phyloP scores from a whole-genome alignment of 176 grass and related monocot species.

The Aechmea fasciata region DNA sequence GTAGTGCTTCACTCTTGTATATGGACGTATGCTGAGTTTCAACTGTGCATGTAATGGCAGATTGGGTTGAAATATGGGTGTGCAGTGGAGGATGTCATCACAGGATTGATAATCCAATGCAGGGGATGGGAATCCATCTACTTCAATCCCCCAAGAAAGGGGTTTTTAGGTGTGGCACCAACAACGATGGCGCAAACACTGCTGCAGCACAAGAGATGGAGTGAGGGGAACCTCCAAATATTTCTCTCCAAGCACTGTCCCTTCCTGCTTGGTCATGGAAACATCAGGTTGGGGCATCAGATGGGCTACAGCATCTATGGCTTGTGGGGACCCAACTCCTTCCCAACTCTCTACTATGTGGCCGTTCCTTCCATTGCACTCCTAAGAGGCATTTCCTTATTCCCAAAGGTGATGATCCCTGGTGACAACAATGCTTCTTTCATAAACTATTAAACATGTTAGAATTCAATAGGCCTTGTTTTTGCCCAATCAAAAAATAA shows the following conservation, averaged over 20 bases:
- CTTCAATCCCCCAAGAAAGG: slow-evolving; percentile 33
- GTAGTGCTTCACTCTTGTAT: too few relatives aligned
- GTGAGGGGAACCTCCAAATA: slow-evolving; percentile 46
- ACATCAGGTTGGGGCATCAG: slow-evolving; percentile 40
- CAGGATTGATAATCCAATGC: slow-evolving; percentile 61
- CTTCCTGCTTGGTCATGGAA: slow-evolving; percentile 45
- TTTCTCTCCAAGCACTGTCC: slow-evolving; percentile 56
- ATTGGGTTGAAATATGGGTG: slow-evolving; percentile 67
- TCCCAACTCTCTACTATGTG: slow-evolving; percentile 55
- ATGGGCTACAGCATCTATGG: slow-evolving; percentile 50
- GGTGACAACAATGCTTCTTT: background rate
- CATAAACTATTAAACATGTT: background rate
- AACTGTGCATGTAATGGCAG: slow-evolving; percentile 33
- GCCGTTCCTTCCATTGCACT: slow-evolving; percentile 55
- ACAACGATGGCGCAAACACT: slow-evolving; percentile 47
- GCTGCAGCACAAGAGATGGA: slow-evolving; percentile 89
- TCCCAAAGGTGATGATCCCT: slow-evolving; percentile 44
- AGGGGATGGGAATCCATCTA: slow-evolving; percentile 67
- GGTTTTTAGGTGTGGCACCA: slow-evolving; percentile 53
- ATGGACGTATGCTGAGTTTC: background rate
- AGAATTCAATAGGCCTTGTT: too few relatives aligned
- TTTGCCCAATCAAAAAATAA: too few relatives aligned
- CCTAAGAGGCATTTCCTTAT: slow-evolving; percentile 51
- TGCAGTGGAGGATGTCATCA: slow-evolving; percentile 63
- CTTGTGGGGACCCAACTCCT: slow-evolving; percentile 49